These are phyloP conservation scores for Dothistroma pini DNA, from an alignment of 2,329 filamentous ascomycete genomes.

Conservation along the genomic window DNA sequence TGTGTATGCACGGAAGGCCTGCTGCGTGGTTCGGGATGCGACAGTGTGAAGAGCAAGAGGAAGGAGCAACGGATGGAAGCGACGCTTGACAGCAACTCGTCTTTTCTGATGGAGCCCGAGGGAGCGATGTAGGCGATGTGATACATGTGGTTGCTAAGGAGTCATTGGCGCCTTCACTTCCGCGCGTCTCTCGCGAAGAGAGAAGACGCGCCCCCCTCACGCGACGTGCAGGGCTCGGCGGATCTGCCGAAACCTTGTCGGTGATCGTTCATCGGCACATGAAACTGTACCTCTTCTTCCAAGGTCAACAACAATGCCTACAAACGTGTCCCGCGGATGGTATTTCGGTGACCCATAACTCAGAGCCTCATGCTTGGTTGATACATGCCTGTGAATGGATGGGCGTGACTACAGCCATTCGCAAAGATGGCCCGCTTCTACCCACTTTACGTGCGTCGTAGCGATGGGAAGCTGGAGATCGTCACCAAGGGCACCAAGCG, in stretches of 20 bases:
- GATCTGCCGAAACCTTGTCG: conserved; percentile 5
- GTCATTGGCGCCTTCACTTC: background rate
- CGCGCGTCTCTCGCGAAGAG: background rate
- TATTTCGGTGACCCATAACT: too few relatives aligned
- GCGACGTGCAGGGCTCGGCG: conserved; percentile 2
- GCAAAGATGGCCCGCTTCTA: conserved; percentile 44
- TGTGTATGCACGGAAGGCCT: background rate
- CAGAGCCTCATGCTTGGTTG: too few relatives aligned
- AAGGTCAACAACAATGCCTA: too few relatives aligned
- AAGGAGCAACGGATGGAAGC: background rate
- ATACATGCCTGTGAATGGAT: too few relatives aligned
- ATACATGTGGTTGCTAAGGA: background rate
- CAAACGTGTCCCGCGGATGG: too few relatives aligned
- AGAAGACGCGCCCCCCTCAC: background rate
- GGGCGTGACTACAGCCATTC: background rate
- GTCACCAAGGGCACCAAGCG: conserved; percentile 47
- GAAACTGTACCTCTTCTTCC: background rate
- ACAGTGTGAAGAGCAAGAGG: background rate
- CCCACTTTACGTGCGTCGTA: conserved; percentile 46
- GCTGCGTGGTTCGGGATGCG: background rate
- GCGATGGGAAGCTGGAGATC: conserved; percentile 49
- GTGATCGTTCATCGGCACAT: background rate
- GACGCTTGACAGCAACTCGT: background rate
- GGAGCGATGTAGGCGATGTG: background rate
- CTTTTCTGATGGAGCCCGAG: background rate